phyloP scores from a whole-genome alignment of 208 protist genomes.

The Hexamita inflata region DNA sequence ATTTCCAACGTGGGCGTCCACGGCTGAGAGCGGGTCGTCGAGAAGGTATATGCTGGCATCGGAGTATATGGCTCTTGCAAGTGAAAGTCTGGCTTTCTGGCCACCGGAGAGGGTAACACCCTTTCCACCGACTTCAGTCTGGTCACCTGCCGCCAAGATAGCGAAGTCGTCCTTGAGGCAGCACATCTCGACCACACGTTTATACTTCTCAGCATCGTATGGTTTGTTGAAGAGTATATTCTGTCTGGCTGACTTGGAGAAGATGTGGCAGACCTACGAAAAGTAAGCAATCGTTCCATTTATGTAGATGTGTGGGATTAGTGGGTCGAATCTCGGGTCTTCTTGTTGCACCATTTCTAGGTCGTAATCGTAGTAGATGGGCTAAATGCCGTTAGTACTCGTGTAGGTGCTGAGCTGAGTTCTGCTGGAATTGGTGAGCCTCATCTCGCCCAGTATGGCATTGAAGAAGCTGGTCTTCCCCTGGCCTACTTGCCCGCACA shows the following conservation, averaged over 20 bases:
- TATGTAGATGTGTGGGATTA: neutral
- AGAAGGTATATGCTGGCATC: neutral
- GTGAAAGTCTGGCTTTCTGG: slow-evolving; percentile 53
- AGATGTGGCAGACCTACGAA: slow-evolving; percentile 35
- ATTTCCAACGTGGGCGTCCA: slow-evolving; percentile 44
- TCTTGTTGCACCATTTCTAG: neutral
- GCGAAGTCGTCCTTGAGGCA: slow-evolving; percentile 34
- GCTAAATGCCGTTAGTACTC: neutral
- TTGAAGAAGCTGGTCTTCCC: slow-evolving; percentile 41
- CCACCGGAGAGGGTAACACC: slow-evolving; percentile 65
- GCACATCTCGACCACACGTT: slow-evolving; percentile 30
- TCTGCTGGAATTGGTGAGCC: neutral
- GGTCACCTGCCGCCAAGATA: slow-evolving; percentile 28
- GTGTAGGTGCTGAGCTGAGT: neutral
- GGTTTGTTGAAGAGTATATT: slow-evolving; percentile 45
- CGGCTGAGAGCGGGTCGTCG: slow-evolving; percentile 50
- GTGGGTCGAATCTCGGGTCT: neutral
- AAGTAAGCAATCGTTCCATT: slow-evolving; percentile 30
- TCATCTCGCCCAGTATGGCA: slow-evolving; percentile 42
- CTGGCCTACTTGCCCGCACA: slow-evolving; percentile 43
- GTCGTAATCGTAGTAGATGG: too few species aligned
- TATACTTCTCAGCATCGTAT: slow-evolving; percentile 36
- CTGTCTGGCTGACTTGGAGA: slow-evolving; percentile 39
- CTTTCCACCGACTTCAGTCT: slow-evolving; percentile 56
- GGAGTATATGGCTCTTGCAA: slow-evolving; percentile 55